A percentile compares a stretch with the other conserved stretches of the same genome.
Evolutionary conservation across 331 rosid species (phyloP).

Genomic region (Telfairia occidentalis): DNA sequence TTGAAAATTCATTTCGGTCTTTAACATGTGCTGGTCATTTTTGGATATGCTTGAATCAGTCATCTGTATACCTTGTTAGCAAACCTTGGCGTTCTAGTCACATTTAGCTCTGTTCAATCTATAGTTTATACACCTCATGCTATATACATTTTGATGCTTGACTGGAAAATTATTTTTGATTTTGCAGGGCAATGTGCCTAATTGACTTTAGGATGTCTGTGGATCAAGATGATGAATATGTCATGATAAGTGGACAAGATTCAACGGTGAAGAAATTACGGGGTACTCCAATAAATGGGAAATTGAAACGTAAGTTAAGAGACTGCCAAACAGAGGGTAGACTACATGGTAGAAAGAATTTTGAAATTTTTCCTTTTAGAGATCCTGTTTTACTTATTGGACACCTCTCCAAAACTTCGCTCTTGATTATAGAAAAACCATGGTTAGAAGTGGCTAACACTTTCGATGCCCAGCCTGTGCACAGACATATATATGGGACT

Average conservation of each 20-base stretch:
- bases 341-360: slow-evolving; percentile 39
- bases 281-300: slow-evolving; percentile 35
- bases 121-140: not conserved
- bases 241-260: slow-evolving; percentile 33
- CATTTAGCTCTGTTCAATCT: not conserved
- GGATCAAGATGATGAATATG: slow-evolving; percentile 47
- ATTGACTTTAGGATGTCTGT: slow-evolving; percentile 67
- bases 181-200: slow-evolving; percentile 69
- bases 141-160: not conserved
- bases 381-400: slow-evolving; percentile 59
- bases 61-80: not conserved
- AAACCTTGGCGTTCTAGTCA: not conserved
- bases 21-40: not conserved
- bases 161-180: not conserved
- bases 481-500: slow-evolving; percentile 82
- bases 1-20: not conserved
- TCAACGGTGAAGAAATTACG: slow-evolving; percentile 28
- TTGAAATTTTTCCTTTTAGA: slow-evolving; percentile 38
- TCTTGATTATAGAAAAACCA: slow-evolving; percentile 65
- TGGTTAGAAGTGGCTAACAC: slow-evolving; percentile 65
- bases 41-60: not conserved
- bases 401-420: slow-evolving; percentile 46
- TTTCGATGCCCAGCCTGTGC: slow-evolving; percentile 67
- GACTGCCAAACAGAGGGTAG: slow-evolving; percentile 27
- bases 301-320: slow-evolving; percentile 32